Conservation (phyloP, 1,139 yeast genomes). For the Suhomyces yuchorum region DNA sequence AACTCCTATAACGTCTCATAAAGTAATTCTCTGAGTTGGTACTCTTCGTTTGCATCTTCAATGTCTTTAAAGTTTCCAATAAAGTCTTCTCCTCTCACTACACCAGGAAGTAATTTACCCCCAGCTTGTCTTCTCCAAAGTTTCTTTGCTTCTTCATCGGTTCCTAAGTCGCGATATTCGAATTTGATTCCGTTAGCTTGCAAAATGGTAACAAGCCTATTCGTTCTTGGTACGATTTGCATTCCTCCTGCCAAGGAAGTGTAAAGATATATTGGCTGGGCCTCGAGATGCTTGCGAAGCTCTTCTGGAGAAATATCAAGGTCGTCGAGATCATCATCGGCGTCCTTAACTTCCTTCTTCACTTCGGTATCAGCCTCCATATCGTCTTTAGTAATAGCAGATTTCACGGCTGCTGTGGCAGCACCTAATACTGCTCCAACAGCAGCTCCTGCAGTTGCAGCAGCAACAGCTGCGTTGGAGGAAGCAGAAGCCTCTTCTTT, state of each 20-base stretch:
- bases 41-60: conserved; percentile 86
- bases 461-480: conserved; percentile 12
- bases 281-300: conserved; percentile 45
- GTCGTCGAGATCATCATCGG: conserved; percentile 32
- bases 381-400: conserved; percentile 6
- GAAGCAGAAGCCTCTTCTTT: neutral
- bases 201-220: conserved; percentile 72
- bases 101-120: conserved; percentile 85
- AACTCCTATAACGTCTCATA: conserved; percentile 45
- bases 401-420: conserved; percentile 16
- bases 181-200: conserved; percentile 73
- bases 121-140: conserved; percentile 80
- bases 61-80: conserved; percentile 81
- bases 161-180: conserved; percentile 77
- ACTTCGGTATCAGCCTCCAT: conserved; percentile 7
- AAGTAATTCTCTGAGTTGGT: conserved; percentile 60
- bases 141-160: conserved; percentile 82
- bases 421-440: conserved; percentile 15
- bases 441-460: conserved; percentile 15
- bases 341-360: conserved; percentile 5
- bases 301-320: conserved; percentile 49
- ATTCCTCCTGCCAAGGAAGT: conserved; percentile 92
- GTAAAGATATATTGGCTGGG: conserved; percentile 70
- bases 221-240: conserved; percentile 81
- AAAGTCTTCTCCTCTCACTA: conserved; percentile 87